Base-by-base conservation (phyloP, 2,329 filamentous ascomycete species). In the Phaeosphaeriaceae sp. region DNA sequence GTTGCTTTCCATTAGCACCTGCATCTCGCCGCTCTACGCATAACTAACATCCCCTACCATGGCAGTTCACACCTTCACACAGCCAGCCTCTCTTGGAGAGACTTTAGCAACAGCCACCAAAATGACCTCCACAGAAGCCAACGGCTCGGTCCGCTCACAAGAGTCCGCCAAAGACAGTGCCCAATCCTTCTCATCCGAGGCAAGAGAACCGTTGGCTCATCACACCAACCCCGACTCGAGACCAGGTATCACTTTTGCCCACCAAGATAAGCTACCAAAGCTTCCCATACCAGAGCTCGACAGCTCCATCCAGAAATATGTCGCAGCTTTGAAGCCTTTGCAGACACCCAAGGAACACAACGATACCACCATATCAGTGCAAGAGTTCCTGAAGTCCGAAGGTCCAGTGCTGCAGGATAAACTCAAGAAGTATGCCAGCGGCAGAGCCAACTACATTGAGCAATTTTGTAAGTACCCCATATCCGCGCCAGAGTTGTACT, bases 361-460 rank as follows among this genome's bases (percentile, higher is more conserved):
- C 49, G 93, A 98, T 58, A 96, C 91, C 0, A 87, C 85, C 68
- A 85, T 89, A 60, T 92, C 94, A 0, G 89, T 96, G 0, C 83
- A 89, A 11, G 92, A 97, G 27, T 98, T 98, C 66, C 79, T 97
- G 42, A 88, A 85, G 67, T 82, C 84, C 0, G 93, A 97, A 62
- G 95, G 95, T 0, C 91, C 91, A 0, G 88, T 90, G 47, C 80
- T 99, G 48, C 93, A 99, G 74, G 92, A 95, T 60, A 93, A 90
- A 77, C 80, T 98, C 56, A 95, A 93, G 81, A 88, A 89, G 70
- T 99, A 98, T 81, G 93, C 95, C 9, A 88, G 88, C 49, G 92
- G 91, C 46, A 94, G 93, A 80, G 92, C 92, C 40, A 98, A 94
- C 78, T 99, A 97, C 75, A 98, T 99, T 69, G 95, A 98, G 76